These are phyloP conservation scores for Cytospora piceae DNA, from an alignment of 2,329 filamentous ascomycete genomes.

Conservation along the genomic window DNA sequence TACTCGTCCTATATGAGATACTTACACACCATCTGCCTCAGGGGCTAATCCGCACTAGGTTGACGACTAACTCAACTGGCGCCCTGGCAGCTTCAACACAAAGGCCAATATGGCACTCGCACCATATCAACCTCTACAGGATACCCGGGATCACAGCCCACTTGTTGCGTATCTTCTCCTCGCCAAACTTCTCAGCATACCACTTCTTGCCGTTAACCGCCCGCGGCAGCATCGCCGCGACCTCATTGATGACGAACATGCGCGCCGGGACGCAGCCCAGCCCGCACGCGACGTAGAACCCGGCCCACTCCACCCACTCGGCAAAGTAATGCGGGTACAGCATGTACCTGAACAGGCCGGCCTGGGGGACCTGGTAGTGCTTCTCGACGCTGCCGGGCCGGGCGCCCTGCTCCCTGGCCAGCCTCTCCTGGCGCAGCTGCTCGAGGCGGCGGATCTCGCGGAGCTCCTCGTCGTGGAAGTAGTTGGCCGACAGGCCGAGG, in stretches of 20 bases:
- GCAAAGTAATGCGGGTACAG: conserved; percentile 93
- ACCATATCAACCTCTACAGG: conserved; percentile 33
- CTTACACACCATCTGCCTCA: background rate
- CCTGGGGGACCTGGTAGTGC: conserved; percentile 84
- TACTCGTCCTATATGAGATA: background rate
- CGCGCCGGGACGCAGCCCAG: conserved; percentile 73
- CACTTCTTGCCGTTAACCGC: conserved; percentile 80
- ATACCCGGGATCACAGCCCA: conserved; percentile 71
- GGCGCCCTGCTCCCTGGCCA: conserved; percentile 41
- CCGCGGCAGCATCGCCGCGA: conserved; percentile 87
- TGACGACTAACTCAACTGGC: background rate
- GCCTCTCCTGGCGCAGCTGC: conserved; percentile 57
- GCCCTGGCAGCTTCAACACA: background rate
- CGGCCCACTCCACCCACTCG: conserved; percentile 95
- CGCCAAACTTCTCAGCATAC: conserved; percentile 88
- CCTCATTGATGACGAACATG: conserved; percentile 82
- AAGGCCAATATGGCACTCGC: conserved; percentile 42
- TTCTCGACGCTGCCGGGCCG: conserved; percentile 63
- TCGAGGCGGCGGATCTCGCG: conserved; percentile 81
- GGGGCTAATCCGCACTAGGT: background rate
- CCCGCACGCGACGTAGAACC: conserved; percentile 79
- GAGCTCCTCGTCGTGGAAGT: conserved; percentile 87
- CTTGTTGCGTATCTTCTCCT: conserved; percentile 73
- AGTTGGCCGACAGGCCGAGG: conserved; percentile 76
- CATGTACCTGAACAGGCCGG: conserved; percentile 80